Percentiles rank a stretch among this genome's conserved stretches.
phyloP scores from a whole-genome alignment of 1,284 basidiomycete species.

The Malassezia psittaci region DNA sequence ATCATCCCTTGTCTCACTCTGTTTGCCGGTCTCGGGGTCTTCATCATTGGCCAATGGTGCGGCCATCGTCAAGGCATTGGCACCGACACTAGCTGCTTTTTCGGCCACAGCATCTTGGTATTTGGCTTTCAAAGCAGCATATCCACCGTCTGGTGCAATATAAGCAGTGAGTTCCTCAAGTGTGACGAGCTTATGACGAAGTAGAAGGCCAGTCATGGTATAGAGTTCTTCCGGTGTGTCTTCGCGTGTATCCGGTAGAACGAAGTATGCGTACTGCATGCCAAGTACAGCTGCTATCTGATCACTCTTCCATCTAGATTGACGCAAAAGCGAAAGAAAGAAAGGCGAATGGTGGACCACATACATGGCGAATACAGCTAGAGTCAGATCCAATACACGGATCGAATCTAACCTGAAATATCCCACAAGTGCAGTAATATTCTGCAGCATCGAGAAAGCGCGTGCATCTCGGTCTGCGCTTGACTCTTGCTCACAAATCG shows the following conservation, averaged over 20 bases:
- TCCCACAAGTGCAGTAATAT: conserved; percentile 49
- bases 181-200: conserved; percentile 74
- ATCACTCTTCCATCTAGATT: conserved; percentile 63
- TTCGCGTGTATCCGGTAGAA: conserved; percentile 51
- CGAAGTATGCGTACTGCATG: conserved; percentile 86
- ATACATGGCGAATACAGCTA: conserved; percentile 78
- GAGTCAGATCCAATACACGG: conserved; percentile 79
- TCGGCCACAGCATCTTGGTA: conserved; percentile 61
- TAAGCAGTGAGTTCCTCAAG: conserved; percentile 78
- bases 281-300: conserved; percentile 61
- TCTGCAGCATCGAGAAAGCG: conserved; percentile 41
- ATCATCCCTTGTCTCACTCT: conserved; percentile 45
- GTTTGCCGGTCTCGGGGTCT: conserved; percentile 27
- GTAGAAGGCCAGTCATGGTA: conserved; percentile 71
- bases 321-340: conserved; percentile 73
- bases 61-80: conserved; percentile 71
- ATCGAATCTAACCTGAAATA: conserved; percentile 94
- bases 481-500: conserved; percentile 29
- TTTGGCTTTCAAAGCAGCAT: conserved; percentile 54
- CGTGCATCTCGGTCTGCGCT: conserved; percentile 24
- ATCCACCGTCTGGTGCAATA: conserved; percentile 51
- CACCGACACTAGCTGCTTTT: conserved; percentile 55
- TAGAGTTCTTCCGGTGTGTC: conserved; percentile 64
- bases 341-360: conserved; percentile 76
- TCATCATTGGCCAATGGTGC: conserved; percentile 68